phyloP scores from a whole-genome alignment of 208 protist species.

The Acanthamoeba triangularis region DNA sequence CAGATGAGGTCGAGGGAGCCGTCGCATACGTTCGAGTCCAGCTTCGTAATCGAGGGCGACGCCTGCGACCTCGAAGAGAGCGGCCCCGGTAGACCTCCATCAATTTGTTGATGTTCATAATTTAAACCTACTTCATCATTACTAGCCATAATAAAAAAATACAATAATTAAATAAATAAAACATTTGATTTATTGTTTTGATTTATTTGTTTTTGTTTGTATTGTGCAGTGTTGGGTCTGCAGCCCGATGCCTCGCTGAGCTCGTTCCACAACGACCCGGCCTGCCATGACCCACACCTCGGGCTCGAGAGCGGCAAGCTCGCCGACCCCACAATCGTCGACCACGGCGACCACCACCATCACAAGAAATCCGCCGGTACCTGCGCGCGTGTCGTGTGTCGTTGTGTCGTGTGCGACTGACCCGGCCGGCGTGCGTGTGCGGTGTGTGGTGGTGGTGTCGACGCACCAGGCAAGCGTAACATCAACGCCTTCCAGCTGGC shows the following conservation, averaged over 20 bases:
- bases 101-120: no score
- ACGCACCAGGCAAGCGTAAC: constrained; percentile 40
- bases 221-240: not conserved
- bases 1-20: constrained; percentile 2
- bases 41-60: constrained; percentile 1
- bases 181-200: not conserved
- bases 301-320: not conserved
- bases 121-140: not conserved
- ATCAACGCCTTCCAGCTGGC: constrained; percentile 2
- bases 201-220: not conserved
- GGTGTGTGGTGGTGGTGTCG: no score
- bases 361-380: constrained; percentile 13
- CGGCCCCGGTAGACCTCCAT: not conserved
- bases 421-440: not conserved
- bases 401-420: not conserved
- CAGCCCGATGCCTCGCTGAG: not conserved
- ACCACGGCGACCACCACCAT: constrained; percentile 13
- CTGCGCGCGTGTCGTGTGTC: not conserved
- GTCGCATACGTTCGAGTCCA: not conserved
- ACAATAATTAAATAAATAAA: not conserved
- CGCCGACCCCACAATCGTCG: constrained; percentile 10
- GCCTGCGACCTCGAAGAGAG: constrained; percentile 1
- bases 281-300: not conserved
- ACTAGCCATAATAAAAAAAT: not conserved
- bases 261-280: not conserved